Percentiles rank a stretch among this genome's conserved stretches.
Evolutionary conservation across 371 early-diverging fungal genomes (phyloP).

Genomic region (Parasitella parasitica): DNA sequence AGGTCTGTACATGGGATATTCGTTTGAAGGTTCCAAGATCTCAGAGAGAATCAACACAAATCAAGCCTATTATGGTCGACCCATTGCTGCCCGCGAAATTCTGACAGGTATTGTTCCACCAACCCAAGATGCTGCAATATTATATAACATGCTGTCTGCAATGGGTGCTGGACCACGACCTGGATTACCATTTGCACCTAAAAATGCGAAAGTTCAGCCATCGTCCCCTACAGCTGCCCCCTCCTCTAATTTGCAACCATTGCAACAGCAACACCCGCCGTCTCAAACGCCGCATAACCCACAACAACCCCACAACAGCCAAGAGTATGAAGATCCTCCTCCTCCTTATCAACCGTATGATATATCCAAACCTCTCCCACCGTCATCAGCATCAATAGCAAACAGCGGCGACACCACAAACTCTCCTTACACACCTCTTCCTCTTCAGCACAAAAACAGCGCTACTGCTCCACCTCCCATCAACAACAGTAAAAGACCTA

Average conservation of each 20-base stretch:
- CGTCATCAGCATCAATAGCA: not conserved
- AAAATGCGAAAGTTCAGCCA: not conserved
- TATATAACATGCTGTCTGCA: constrained; percentile 28
- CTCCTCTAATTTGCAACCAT: not conserved
- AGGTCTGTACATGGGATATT: constrained; percentile 39
- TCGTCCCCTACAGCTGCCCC: not conserved
- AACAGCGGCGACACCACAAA: not conserved
- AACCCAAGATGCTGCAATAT: constrained; percentile 22
- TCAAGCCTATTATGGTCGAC: constrained; percentile 36
- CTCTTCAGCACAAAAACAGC: not conserved
- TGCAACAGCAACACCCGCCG: not conserved
- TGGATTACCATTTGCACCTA: constrained; percentile 18
- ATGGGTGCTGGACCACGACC: constrained; percentile 32
- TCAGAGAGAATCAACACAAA: constrained; percentile 42
- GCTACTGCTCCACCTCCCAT: not conserved
- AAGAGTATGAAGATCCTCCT: constrained; percentile 16
- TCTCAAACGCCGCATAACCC: not conserved
- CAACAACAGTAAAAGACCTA: not conserved
- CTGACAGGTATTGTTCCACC: constrained; percentile 28
- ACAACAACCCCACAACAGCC: not conserved
- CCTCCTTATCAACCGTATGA: constrained; percentile 11
- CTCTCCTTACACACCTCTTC: not conserved
- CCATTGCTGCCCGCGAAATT: constrained; percentile 35
- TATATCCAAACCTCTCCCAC: not conserved
- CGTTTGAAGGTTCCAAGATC: constrained; percentile 41